Evolutionary conservation across 1,284 basidiomycete species (phyloP).

Genomic region (Cryptococcus sp.): DNA sequence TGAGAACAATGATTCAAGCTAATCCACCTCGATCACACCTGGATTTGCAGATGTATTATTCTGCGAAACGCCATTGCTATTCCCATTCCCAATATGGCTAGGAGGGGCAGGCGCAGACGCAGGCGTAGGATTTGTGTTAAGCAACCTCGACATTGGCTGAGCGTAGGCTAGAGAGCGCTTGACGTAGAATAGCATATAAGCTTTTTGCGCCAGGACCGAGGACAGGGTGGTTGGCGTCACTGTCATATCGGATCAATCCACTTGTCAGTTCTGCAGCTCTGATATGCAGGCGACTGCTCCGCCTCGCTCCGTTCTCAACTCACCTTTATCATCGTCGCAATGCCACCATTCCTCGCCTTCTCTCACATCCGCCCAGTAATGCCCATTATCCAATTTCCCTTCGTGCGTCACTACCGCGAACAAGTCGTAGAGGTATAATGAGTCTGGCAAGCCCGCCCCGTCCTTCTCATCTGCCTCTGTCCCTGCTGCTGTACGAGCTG

Average conservation of each 20-base stretch:
- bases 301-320: too few relatives aligned
- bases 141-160: constrained; percentile 21
- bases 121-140: background rate
- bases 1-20: too few relatives aligned
- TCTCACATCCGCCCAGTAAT: constrained; percentile 62
- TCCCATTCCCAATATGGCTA: too few relatives aligned
- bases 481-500: background rate
- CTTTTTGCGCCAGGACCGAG: constrained; percentile 67
- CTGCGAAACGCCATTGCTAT: too few relatives aligned
- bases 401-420: constrained; percentile 95
- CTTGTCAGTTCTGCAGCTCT: background rate
- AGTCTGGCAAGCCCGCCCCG: constrained; percentile 55
- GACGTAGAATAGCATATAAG: constrained; percentile 92
- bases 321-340: constrained; percentile 89
- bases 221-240: constrained; percentile 70
- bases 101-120: too few relatives aligned
- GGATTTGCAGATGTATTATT: too few relatives aligned
- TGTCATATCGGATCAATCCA: constrained; percentile 9
- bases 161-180: constrained; percentile 78
- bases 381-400: constrained; percentile 90
- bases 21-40: too few relatives aligned
- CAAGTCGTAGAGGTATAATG: constrained; percentile 85
- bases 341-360: constrained; percentile 74
- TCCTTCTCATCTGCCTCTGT: background rate
- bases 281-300: too few relatives aligned